Conservation (phyloP, 2,329 filamentous ascomycete genomes). For the Penicillium sp. region DNA sequence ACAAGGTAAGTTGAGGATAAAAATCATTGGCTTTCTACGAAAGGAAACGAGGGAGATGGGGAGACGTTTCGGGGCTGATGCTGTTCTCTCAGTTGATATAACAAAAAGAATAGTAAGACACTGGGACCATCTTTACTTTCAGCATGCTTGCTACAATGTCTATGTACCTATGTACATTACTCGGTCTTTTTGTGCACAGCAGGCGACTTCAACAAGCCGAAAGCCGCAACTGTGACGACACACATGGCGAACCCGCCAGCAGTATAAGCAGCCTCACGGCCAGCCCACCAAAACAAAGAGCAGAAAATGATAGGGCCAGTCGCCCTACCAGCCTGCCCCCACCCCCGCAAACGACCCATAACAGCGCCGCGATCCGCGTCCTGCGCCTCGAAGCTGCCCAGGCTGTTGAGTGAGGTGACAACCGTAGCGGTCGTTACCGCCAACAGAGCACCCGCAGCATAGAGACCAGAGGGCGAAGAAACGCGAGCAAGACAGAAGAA, state of each 20-base stretch:
- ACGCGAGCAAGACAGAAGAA: conserved; percentile 77
- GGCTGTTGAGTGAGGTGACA: conserved; percentile 85
- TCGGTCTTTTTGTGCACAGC: conserved; percentile 4
- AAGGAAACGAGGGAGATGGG: background rate
- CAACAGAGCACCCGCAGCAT: conserved; percentile 76
- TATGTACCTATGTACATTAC: background rate
- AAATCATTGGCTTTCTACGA: background rate
- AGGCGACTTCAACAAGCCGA: conserved; percentile 69
- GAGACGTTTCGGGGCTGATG: background rate
- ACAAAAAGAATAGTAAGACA: background rate
- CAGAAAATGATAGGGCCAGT: conserved; percentile 88
- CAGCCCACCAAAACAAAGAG: conserved; percentile 97
- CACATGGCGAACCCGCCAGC: conserved; percentile 79
- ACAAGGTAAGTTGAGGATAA: background rate
- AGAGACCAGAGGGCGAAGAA: conserved; percentile 66
- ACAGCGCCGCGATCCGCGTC: conserved; percentile 80
- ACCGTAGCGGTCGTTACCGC: conserved; percentile 92
- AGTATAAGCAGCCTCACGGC: conserved; percentile 77
- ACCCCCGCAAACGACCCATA: conserved; percentile 74
- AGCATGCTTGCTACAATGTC: background rate
- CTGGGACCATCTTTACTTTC: background rate
- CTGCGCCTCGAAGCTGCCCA: conserved; percentile 84
- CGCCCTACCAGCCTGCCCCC: conserved; percentile 82
- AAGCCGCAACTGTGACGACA: conserved; percentile 67
- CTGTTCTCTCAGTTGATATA: background rate